These are phyloP conservation scores for Rubus idaeus DNA, from an alignment of 306 rosid species.

Conservation along the genomic window DNA sequence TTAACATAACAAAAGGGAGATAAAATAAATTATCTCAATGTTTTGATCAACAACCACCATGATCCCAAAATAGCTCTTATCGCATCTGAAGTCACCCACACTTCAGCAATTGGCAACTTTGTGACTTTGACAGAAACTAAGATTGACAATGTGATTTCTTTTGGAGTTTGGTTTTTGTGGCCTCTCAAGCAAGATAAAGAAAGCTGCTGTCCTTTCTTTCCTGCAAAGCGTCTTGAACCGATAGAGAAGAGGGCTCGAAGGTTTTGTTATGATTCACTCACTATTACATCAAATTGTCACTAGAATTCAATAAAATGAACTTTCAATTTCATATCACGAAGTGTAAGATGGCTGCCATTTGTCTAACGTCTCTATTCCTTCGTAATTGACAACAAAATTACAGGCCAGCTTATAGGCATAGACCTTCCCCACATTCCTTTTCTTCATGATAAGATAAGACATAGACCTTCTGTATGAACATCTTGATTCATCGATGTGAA, in stretches of 20 bases:
- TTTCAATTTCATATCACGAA: background rate
- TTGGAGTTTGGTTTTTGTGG: background rate
- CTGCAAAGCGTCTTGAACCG: background rate
- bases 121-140: background rate
- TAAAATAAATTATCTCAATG: background rate
- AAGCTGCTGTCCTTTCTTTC: background rate
- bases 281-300: background rate
- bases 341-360: background rate
- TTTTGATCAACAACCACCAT: background rate
- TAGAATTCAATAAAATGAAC: background rate
- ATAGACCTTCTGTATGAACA: slow-evolving; percentile 10
- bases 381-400: background rate
- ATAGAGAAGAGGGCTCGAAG: background rate
- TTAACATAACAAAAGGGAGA: background rate
- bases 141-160: background rate
- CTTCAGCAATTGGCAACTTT: background rate
- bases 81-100: background rate
- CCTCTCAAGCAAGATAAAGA: background rate
- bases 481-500: background rate
- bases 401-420: background rate
- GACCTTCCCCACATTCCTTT: background rate
- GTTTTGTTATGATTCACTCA: background rate
- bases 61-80: background rate
- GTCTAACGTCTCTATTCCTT: background rate
- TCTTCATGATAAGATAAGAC: background rate